These are phyloP conservation scores for Cutaneotrichosporon mucoides DNA, from an alignment of 1,284 basidiomycete genomes.

Conservation along the genomic window DNA sequence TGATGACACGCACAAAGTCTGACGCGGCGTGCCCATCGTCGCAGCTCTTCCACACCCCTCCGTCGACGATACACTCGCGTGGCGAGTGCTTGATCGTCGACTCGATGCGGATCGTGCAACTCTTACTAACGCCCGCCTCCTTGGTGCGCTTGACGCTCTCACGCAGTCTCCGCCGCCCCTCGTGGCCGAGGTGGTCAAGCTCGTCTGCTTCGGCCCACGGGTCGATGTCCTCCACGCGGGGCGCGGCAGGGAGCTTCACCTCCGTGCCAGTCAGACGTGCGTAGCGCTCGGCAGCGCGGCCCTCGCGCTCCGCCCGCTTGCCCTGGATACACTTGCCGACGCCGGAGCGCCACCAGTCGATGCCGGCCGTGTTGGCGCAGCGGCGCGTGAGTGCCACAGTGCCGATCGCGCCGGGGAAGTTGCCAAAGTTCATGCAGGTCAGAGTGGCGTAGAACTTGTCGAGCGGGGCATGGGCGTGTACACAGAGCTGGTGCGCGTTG, in stretches of 20 bases:
- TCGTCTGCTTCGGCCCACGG: conserved; percentile 16
- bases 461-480: conserved; percentile 46
- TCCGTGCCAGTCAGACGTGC: neutral
- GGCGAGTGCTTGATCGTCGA: conserved; percentile 45
- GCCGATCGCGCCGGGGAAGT: conserved; percentile 59
- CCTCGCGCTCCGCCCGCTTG: conserved; percentile 7
- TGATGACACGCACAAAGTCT: conserved; percentile 75
- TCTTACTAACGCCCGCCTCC: conserved; percentile 64
- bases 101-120: conserved; percentile 76
- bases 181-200: conserved; percentile 28
- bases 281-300: conserved; percentile 3
- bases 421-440: conserved; percentile 70
- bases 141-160: conserved; percentile 57
- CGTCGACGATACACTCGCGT: conserved; percentile 67
- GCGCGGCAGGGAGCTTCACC: neutral
- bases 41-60: conserved; percentile 71
- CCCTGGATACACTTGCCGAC: conserved; percentile 58
- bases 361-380: conserved; percentile 61
- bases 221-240: neutral
- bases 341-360: conserved; percentile 63
- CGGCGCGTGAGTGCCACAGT: conserved; percentile 59
- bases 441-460: conserved; percentile 65
- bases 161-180: conserved; percentile 53
- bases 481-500: conserved; percentile 79
- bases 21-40: conserved; percentile 67